A percentile compares a stretch with the other conserved stretches of the same genome.
These are phyloP conservation scores for Cryptococcus deneoformans DNA, from an alignment of 1,284 basidiomycete species.

Conservation along the genomic window DNA sequence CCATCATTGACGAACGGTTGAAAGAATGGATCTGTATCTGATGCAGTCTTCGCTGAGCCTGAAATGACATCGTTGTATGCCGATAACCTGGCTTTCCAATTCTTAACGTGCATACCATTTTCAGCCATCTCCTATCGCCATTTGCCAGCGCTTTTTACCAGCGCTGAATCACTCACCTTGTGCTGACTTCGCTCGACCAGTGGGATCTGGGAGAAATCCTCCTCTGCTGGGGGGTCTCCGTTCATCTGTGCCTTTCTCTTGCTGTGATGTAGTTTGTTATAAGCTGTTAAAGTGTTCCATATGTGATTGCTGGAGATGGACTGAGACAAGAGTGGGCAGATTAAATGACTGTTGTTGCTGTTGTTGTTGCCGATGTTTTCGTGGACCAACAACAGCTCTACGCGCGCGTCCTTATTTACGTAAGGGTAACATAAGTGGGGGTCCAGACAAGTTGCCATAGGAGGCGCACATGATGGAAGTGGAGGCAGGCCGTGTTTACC, in stretches of 20 bases:
- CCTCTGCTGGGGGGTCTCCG: constrained; percentile 83
- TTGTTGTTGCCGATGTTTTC: too few relatives aligned
- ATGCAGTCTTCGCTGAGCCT: constrained; percentile 79
- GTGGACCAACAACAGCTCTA: too few relatives aligned
- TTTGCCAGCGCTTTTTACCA: not conserved
- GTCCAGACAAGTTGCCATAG: too few relatives aligned
- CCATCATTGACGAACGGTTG: constrained; percentile 69
- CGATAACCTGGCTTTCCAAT: constrained; percentile 96
- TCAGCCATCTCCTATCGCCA: not conserved
- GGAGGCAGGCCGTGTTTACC: too few relatives aligned
- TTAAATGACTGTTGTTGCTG: too few relatives aligned
- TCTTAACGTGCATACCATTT: constrained; percentile 48
- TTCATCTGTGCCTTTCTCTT: constrained; percentile 59
- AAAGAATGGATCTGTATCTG: constrained; percentile 92
- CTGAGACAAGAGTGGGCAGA: too few relatives aligned
- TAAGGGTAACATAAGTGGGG: too few relatives aligned
- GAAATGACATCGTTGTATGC: constrained; percentile 88
- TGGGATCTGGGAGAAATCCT: constrained; percentile 83
- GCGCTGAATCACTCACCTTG: constrained; percentile 55
- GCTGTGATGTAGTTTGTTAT: not conserved
- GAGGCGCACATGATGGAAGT: too few relatives aligned
- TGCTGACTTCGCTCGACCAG: constrained; percentile 80
- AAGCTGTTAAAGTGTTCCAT: not conserved
- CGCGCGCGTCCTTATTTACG: too few relatives aligned
- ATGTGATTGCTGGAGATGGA: too few relatives aligned